Percentiles rank a stretch among this genome's conserved stretches.
Conservation (phyloP, 768 basidiomycete species). For the Boletellus ananas region DNA sequence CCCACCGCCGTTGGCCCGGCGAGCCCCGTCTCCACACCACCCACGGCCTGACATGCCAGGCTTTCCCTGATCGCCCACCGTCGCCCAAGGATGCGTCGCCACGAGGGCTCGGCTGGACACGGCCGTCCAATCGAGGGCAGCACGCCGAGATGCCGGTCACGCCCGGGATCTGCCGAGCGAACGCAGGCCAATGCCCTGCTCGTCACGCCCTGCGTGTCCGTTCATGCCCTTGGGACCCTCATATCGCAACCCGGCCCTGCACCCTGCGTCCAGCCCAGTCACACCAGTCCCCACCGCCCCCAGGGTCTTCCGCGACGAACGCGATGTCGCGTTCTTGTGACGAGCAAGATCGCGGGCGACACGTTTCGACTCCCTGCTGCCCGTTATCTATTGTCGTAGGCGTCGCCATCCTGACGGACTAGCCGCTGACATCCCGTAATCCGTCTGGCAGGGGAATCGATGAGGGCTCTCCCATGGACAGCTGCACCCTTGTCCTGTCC, state of each 20-base stretch:
- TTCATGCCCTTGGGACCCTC: too few relatives aligned
- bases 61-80: slow-evolving; percentile 95
- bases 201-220: too few relatives aligned
- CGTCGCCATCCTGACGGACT: not conserved
- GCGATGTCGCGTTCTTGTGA: slow-evolving; percentile 80
- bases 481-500: slow-evolving; percentile 85
- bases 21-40: not conserved
- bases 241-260: too few relatives aligned
- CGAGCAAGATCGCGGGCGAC: slow-evolving; percentile 55
- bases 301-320: slow-evolving; percentile 87
- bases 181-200: slow-evolving; percentile 44
- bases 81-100: too few relatives aligned
- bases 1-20: too few relatives aligned
- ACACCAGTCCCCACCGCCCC: slow-evolving; percentile 65
- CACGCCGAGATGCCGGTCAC: slow-evolving; percentile 91
- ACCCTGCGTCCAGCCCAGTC: too few relatives aligned
- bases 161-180: slow-evolving; percentile 65
- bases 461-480: slow-evolving; percentile 41
- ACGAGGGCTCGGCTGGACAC: slow-evolving; percentile 91
- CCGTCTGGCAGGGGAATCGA: slow-evolving; percentile 52
- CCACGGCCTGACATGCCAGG: slow-evolving; percentile 36
- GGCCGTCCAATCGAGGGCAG: slow-evolving; percentile 83
- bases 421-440: slow-evolving; percentile 4
- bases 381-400: slow-evolving; percentile 83
- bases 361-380: slow-evolving; percentile 79